A percentile compares a stretch with the other conserved stretches of the same genome.
Evolutionary conservation across 2,329 filamentous ascomycete genomes (phyloP).

Genomic region (Catunica adiposa): DNA sequence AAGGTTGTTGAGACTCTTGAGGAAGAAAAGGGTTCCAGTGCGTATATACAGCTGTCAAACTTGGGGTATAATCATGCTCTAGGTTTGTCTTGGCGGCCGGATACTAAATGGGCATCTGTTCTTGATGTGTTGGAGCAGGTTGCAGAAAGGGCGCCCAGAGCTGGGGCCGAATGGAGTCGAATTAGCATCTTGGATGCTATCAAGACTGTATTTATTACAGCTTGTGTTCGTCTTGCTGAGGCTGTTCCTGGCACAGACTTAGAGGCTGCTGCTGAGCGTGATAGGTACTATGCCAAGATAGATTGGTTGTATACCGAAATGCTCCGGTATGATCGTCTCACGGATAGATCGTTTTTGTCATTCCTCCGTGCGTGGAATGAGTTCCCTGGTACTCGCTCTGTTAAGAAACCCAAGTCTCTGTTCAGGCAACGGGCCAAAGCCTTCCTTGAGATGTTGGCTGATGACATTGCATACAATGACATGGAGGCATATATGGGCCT

Average conservation of each 20-base stretch:
- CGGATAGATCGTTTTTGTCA: background rate
- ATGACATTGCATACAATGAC: slow-evolving; percentile 3
- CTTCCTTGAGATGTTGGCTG: slow-evolving; percentile 1
- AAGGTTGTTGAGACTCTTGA: background rate
- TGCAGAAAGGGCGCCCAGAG: background rate
- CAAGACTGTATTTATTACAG: background rate
- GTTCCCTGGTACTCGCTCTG: background rate
- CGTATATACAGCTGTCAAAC: background rate
- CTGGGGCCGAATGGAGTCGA: background rate
- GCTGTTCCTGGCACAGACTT: background rate
- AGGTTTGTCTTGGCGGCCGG: background rate
- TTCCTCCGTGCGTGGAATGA: background rate
- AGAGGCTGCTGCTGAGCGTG: background rate
- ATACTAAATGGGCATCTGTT: background rate
- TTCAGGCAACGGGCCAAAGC: background rate
- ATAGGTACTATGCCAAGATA: background rate
- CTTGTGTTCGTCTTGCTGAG: background rate
- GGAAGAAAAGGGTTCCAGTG: background rate
- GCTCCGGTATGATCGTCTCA: background rate
- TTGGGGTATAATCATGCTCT: background rate
- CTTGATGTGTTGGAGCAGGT: background rate
- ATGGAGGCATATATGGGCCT: background rate
- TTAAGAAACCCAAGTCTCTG: background rate
- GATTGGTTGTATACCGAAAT: background rate
- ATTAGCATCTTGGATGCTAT: background rate